Percentiles rank a stretch among this genome's conserved stretches.
Evolutionary conservation across 2,329 filamentous ascomycete species (phyloP).

Genomic region (Diatrype stigma): DNA sequence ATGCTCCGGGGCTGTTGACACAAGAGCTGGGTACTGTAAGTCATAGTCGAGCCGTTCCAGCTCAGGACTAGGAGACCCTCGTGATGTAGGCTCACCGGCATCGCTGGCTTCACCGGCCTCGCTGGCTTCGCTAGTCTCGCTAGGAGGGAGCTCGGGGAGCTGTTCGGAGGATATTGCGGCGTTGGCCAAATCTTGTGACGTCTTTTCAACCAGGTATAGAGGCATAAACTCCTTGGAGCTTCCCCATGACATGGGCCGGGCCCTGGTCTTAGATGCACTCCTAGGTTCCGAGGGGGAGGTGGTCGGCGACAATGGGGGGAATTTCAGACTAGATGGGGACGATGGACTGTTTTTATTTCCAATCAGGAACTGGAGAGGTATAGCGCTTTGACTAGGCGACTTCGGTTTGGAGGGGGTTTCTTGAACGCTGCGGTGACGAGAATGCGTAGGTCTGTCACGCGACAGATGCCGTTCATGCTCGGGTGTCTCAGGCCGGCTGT

Average conservation of each 20-base stretch:
- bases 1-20: background rate
- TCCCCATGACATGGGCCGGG: slow-evolving; percentile 59
- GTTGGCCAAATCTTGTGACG: slow-evolving; percentile 34
- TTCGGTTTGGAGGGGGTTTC: slow-evolving; percentile 45
- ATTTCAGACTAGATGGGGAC: slow-evolving; percentile 36
- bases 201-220: slow-evolving; percentile 72
- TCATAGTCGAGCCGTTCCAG: slow-evolving; percentile 25
- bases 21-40: slow-evolving; percentile 18
- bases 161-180: slow-evolving; percentile 27
- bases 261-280: slow-evolving; percentile 32
- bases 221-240: slow-evolving; percentile 70
- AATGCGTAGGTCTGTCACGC: slow-evolving; percentile 38
- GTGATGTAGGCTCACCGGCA: slow-evolving; percentile 7
- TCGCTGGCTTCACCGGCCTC: slow-evolving; percentile 9
- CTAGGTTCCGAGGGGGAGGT: slow-evolving; percentile 30
- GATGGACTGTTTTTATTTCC: slow-evolving; percentile 32
- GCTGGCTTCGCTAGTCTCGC: slow-evolving; percentile 22
- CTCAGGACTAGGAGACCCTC: slow-evolving; percentile 30
- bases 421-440: slow-evolving; percentile 45
- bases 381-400: slow-evolving; percentile 53
- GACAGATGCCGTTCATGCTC: slow-evolving; percentile 39
- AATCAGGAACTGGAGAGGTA: slow-evolving; percentile 53
- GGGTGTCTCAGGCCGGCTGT: slow-evolving; percentile 55
- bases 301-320: slow-evolving; percentile 29
- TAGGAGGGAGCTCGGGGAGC: slow-evolving; percentile 45